Evolutionary conservation across 2,329 filamentous ascomycete species (phyloP).

Genomic region (Colletotrichum sp.): DNA sequence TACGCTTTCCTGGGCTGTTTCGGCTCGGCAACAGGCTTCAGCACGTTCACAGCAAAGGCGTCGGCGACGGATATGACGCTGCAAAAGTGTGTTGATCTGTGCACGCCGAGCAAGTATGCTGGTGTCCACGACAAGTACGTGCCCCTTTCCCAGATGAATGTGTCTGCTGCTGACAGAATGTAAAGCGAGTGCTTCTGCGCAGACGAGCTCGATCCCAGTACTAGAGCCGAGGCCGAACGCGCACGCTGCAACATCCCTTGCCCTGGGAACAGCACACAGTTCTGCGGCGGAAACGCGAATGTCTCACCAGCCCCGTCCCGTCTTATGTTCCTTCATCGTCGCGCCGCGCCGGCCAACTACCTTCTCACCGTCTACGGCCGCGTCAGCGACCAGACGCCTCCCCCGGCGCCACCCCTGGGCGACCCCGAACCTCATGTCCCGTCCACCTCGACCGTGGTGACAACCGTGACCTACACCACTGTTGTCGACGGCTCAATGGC

Average conservation of each 20-base stretch:
- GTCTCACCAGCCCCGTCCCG: neutral
- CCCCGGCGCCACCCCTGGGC: slow-evolving; percentile 35
- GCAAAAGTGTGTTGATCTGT: slow-evolving; percentile 42
- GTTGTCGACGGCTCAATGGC: slow-evolving; percentile 38
- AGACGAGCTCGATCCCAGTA: slow-evolving; percentile 41
- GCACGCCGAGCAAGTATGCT: slow-evolving; percentile 39
- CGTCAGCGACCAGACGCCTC: slow-evolving; percentile 31
- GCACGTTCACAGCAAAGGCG: slow-evolving; percentile 34
- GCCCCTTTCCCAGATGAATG: neutral
- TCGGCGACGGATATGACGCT: slow-evolving; percentile 43
- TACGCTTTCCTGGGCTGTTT: slow-evolving; percentile 48
- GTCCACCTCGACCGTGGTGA: slow-evolving; percentile 9
- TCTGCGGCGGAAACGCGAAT: slow-evolving; percentile 45
- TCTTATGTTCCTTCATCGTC: slow-evolving; percentile 23
- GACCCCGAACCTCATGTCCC: slow-evolving; percentile 32
- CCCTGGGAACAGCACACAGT: slow-evolving; percentile 42
- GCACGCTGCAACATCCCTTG: slow-evolving; percentile 42
- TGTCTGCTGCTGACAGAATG: neutral
- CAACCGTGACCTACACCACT: slow-evolving; percentile 36
- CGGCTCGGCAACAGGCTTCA: slow-evolving; percentile 39
- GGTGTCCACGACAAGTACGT: slow-evolving; percentile 39
- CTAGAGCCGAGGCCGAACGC: slow-evolving; percentile 37
- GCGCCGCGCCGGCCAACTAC: slow-evolving; percentile 31
- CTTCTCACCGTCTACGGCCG: slow-evolving; percentile 51
- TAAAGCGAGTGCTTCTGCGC: slow-evolving; percentile 49